A percentile compares a stretch with the other conserved stretches of the same genome.
Evolutionary conservation across 73 alveolate species (phyloP).

Genomic region (Symbiodinium pilosum): DNA sequence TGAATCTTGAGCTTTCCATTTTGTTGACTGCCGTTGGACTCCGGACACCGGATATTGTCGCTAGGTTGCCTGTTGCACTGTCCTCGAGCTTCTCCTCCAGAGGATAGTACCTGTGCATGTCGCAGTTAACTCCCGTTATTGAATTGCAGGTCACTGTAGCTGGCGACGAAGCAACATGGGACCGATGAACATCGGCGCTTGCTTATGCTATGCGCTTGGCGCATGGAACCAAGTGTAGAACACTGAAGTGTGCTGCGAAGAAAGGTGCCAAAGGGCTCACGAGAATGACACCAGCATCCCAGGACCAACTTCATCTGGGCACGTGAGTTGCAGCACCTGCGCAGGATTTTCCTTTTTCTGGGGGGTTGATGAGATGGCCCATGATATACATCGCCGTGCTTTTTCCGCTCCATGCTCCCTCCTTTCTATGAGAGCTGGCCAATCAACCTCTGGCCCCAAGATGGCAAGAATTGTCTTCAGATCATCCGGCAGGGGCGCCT

Average conservation of each 20-base stretch:
- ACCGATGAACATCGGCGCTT: not conserved
- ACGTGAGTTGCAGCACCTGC: conserved; percentile 80
- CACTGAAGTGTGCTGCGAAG: not conserved
- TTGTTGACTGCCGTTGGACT: no score
- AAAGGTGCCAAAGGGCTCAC: conserved; percentile 4
- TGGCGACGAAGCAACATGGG: not conserved
- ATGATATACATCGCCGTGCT: not conserved
- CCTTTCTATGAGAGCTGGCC: not conserved
- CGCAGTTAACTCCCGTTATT: not conserved
- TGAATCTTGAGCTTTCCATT: no score
- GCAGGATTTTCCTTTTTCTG: not conserved
- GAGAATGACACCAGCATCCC: conserved; percentile 91
- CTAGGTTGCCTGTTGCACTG: not conserved
- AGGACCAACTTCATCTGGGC: conserved; percentile 68
- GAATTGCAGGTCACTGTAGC: not conserved
- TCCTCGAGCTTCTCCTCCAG: not conserved
- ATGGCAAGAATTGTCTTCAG: not conserved
- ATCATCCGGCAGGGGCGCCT: not conserved
- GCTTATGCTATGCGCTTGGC: not conserved
- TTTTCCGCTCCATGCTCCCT: no score
- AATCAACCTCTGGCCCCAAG: not conserved
- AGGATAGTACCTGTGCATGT: not conserved
- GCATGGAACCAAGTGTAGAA: not conserved
- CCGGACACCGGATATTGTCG: no score
- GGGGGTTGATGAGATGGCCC: not conserved